These are phyloP conservation scores for Tagetes patula DNA, from an alignment of 129 eudicot genomes.

Conservation along the genomic window DNA sequence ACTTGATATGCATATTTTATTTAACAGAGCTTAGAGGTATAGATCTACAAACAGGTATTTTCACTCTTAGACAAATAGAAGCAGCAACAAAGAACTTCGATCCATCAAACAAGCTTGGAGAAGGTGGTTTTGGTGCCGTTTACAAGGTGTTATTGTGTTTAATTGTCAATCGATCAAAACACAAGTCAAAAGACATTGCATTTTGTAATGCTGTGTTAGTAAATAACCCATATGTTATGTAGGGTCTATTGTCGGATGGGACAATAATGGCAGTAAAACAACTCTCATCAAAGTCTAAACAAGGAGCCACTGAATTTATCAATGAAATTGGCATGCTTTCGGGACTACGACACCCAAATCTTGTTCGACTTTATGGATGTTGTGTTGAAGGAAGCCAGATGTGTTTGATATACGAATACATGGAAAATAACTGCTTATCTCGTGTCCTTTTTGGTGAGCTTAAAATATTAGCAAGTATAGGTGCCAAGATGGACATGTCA, in stretches of 20 bases:
- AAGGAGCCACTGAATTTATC: conserved; percentile 76
- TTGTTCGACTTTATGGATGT: conserved; percentile 81
- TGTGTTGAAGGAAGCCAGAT: conserved; percentile 81
- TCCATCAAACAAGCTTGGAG: conserved; percentile 75
- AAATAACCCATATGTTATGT: conserved; percentile 10
- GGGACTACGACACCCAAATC: conserved; percentile 70
- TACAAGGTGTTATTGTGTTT: conserved; percentile 49
- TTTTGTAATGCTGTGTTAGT: conserved; percentile 8
- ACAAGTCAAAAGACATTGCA: neutral
- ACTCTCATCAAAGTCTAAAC: conserved; percentile 77
- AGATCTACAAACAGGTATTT: conserved; percentile 70
- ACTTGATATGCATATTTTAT: neutral
- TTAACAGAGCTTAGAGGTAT: conserved; percentile 68
- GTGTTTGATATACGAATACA: conserved; percentile 69
- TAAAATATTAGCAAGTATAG: conserved; percentile 1
- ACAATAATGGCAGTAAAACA: conserved; percentile 79
- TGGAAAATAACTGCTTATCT: conserved; percentile 77
- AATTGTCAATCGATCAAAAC: neutral
- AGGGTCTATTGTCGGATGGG: conserved; percentile 74
- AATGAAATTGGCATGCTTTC: conserved; percentile 86
- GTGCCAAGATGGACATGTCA: neutral
- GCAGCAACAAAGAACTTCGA: conserved; percentile 85
- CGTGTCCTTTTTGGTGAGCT: conserved; percentile 68
- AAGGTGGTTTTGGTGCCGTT: conserved; percentile 87
- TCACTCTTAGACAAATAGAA: conserved; percentile 73